Evolutionary conservation across 2,329 filamentous ascomycete genomes (phyloP), one percentile per base, ranked within the genome.

Genomic region (Trichoderma atroviride): DNA sequence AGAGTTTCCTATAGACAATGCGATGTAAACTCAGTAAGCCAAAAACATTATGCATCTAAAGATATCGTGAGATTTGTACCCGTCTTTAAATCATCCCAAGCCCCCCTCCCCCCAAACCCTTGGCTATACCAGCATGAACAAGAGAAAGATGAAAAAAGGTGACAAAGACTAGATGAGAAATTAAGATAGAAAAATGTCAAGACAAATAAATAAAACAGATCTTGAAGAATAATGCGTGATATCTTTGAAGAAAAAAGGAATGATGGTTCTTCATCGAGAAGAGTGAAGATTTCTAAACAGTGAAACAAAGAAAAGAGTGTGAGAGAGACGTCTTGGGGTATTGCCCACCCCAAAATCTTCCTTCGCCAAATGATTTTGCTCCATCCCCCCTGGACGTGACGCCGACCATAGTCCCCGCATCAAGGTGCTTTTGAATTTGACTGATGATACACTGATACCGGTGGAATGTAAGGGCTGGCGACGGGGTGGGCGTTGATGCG

Each of bases 201-300:
- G 70, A 43, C 67, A 59, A 35, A 64, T 22, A 27, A n/a, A 57
- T 27, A 59, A 53, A 9, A 29, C 69, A 71, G 27, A 61, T 50
- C 66, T 72, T 69, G 70, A 31, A 68, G 29, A 57, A 61, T 72
- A 78, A 50, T 47, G 29, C 22, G 37, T 52, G 53, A 22, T 19
- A 37, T 37, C 55, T n/a, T 59, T 59, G 29, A 24, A 55, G 58
- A 29, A 16, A 47, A 24, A 67, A 37, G 24, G 63, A 67, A 43
- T 37, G 55, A 11, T 59, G 55, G 13, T 22, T 67, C 77, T 78
- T 79, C 77, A 70, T 74, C 72, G 75, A 72, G 75, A 79, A 78
- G 77, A 78, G 76, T 56, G 71, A 75, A 77, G 71, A 70, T 75
- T 71, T 79, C 76, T 78, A 78, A 73, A 73, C 67, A 71, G 64